These are phyloP conservation scores for Arbutus unedo DNA, from an alignment of 148 eudicot genomes.

Conservation along the genomic window DNA sequence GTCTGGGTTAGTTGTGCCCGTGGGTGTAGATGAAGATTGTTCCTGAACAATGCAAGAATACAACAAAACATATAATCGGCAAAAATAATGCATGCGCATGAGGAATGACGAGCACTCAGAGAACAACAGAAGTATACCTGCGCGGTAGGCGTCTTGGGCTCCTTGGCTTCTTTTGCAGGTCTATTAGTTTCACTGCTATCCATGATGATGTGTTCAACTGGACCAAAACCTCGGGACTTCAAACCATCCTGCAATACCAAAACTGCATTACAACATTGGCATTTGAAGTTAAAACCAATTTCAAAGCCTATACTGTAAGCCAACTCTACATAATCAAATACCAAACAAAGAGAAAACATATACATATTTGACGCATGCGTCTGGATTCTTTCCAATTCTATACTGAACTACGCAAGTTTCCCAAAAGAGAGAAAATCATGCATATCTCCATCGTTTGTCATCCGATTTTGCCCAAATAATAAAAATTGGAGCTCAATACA, in stretches of 20 bases:
- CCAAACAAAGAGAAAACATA: background rate
- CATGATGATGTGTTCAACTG: constrained; percentile 40
- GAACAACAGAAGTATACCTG: constrained; percentile 34
- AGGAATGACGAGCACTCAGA: background rate
- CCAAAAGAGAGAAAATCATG: background rate
- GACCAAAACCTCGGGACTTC: background rate
- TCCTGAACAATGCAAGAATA: constrained; percentile 44
- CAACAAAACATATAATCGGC: background rate
- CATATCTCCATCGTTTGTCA: background rate
- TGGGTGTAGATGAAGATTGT: constrained; percentile 51
- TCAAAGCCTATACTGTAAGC: background rate
- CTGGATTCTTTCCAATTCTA: background rate
- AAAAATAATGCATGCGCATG: background rate
- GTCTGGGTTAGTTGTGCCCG: constrained; percentile 67
- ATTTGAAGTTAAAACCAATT: constrained; percentile 8
- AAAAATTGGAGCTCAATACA: background rate
- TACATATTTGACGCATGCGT: background rate
- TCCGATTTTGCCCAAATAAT: background rate
- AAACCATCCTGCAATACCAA: constrained; percentile 24
- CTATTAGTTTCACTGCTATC: constrained; percentile 83
- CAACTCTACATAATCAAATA: background rate
- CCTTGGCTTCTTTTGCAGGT: constrained; percentile 44
- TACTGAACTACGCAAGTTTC: background rate
- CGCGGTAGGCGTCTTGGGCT: constrained; percentile 42
- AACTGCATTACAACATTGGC: background rate